Base-by-base conservation (phyloP, 164 flowering plant species). In the Chimonanthus praecox region DNA sequence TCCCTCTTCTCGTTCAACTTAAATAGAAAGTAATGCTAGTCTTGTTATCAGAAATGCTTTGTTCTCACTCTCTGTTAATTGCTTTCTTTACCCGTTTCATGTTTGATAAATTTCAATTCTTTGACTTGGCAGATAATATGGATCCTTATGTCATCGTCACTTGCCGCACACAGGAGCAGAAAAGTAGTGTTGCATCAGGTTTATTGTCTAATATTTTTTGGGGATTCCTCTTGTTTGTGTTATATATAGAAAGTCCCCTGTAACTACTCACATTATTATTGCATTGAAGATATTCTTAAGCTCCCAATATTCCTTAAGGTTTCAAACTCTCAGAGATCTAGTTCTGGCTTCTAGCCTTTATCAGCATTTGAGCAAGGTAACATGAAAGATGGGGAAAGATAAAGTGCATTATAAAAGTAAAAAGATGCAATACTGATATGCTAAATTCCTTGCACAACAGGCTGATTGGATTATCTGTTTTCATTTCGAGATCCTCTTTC, bases 101-200 rank as follows among this genome's bases (percentile, higher is more conserved):
- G 33, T 58, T 51, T 81, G 68, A 69, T 70, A 64, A 64, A 18
- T 3, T 63, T 66, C 66, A 43, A 43, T 21, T 51, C 10, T 70
- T 67, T 33, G 20, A 15, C 20, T 49, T 75, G 51, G 77, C 87
- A 92, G 98, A 73, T 79, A 82, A 86, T 49, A 86, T 89, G 89
- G 97, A 92, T 78, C 97, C 98, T 4, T 94, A 88, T 79, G 94
- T 84, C 2, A 58, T 89, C 58, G 80, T 92, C 78, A 88, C 84
- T 68, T 90, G 90, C 84, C 86, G 89, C 11, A 84, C 90, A 49
- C 97, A 92, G 79, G 95, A 94, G 79, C 83, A 89, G 81, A 90
- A 86, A 73, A 94, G 97, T 83, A 87, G 84, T 73, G 84, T 91
- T 75, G 93, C 94, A 70, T 81, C 94, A 83, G 97, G 98, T 92